Base-by-base conservation (phyloP, 2,329 filamentous ascomycete genomes). In the Talaromyces sp. region DNA sequence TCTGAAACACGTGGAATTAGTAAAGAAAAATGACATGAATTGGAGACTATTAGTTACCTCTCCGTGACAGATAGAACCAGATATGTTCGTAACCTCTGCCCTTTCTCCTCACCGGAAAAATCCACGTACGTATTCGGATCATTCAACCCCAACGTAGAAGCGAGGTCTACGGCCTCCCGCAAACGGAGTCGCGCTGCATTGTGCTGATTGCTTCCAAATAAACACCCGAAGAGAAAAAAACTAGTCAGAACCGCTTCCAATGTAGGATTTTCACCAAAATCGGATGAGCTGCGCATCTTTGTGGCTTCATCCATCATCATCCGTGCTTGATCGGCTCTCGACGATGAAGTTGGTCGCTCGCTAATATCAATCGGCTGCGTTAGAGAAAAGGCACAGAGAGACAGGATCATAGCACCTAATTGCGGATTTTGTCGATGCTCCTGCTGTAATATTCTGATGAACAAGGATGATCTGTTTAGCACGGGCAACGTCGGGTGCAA, bases 101-200 rank as follows among this genome's bases (percentile, higher is more conserved):
- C 74, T 53, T 71, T 73, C 39, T 70, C 69, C 45, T 75, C 74
- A 3, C 65, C 60, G 5, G 69, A 63, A 2, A 75, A 63, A 54
- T 72, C 66, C 5, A 63, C 66, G 60, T 77, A 77, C 9, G 70
- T 72, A 15, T 65, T 64, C 1, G 75, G 73, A 33, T 75, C 64
- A 60, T 77, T 75, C 46, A 77, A 61, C 0, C 73, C 70, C 11
- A 77, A 53, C 1, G 73, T 73, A 5, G 73, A 70, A 0, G 75
- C 75, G 33, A 77, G 70, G 53, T 77, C 75, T 5, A 73, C 59
- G 6, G 88, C 88, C 71, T 93, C 89, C 22, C 89, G 83, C 17
- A 93, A 76, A 67, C 89, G 84, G 66, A 86, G 89, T 87, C 89
- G 91, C 1, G 88, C 89, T 66, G 85, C 86, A 64, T 89, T 87